Base-by-base conservation (phyloP, 495 filamentous ascomycete species). In the Penicillium simplicissimum region DNA sequence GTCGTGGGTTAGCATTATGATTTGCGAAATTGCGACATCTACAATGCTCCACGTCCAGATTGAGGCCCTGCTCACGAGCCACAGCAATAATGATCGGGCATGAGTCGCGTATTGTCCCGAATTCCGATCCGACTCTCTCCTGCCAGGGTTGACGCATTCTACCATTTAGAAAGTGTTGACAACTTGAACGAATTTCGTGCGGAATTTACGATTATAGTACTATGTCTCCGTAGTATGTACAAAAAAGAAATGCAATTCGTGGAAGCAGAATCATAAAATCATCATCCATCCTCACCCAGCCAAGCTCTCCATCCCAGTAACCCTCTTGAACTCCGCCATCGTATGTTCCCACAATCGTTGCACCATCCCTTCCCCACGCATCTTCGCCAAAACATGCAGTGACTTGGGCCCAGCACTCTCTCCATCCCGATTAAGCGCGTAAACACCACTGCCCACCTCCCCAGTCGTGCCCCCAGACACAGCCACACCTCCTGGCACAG, bases 321-420 rank as follows among this genome's bases (percentile, higher is more conserved):
- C 62, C 31, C 61, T 52, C 54, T 64, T 58, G 60, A 84, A 85
- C 43, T 83, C 77, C 8, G 64, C 74, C 61, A 78, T 60, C 3
- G 78, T 85, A 67, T 86, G 77, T 52, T 74, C 48, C 83, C 80
- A 85, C 19, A 85, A 59, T 64, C 72, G 71, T 56, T 74, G 64
- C 11, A 70, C 74, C 57, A 79, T 70, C 19, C 80, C 79, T n/a
- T 78, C 61, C n/a, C 67, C 66, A 43, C 76, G 73, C 38, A 77
- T 65, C 13, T 65, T 58, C 34, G 57, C 66, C 61, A 86, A 58
- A 8, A 81, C 42, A 31, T 67, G 63, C 51, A 71, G 61, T 9
- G 76, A 74, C 52, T 74, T 75, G 4, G 35, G 23, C 0, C 61
- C 58, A 11, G 73, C 63, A 63, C 74, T 65, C 56, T 81, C 78